Evolutionary conservation across 495 filamentous ascomycete genomes (phyloP), one percentile per base, ranked within the genome.

Genomic region (Hypoxylon crocopeplum): DNA sequence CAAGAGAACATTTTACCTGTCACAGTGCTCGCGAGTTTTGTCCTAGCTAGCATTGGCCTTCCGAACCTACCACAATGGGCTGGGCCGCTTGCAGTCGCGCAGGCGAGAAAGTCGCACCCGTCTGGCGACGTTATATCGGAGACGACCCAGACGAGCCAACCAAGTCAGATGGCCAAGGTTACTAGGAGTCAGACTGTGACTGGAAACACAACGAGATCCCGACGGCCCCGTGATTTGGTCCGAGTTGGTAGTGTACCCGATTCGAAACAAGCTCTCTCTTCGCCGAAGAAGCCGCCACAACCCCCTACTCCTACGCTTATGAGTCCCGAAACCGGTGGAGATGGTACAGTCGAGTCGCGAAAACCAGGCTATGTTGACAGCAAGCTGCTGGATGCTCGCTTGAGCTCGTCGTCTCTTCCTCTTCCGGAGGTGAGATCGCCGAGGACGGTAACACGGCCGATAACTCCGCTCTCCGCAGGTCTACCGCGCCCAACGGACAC

Each of bases 1-100:
- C 84, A 85, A 42, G 88, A 91, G 72, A 91, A 91, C 66, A 76
- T 86, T 5, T 72, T 91, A 32, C 88, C 88, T 2, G 86, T 89
- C 29, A 87, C 86, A 12, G 79, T 91, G 6, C 77, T 91, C 19
- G 84, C 84, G 20, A 90, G 87, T 73, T 81, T 91, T 55, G 82
- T 91, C 20, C 71, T 89, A 34, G 87, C 84, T 13, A 84, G 84
- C 62, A 72, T 89, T 15, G 82, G 75, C 10, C 75, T 79, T 19
- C 76, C 83, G 36, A 62, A 75, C 37, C 56, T 85, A 17, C 75
- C 84, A n/a, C 75, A 77, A 62, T 83, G 79, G 79, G 86, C 85
- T 12, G 88, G 87, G 2, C 88, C 88, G 0, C 75, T 91, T 17
- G 88, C 88, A 30, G 79, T 91, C 60, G 86, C 88, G 10, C 88